Evolutionary conservation across 108 stramenopile genomes (phyloP), one percentile per base, ranked within the genome.

Genomic region (Chaetoceros tenuissimus): DNA sequence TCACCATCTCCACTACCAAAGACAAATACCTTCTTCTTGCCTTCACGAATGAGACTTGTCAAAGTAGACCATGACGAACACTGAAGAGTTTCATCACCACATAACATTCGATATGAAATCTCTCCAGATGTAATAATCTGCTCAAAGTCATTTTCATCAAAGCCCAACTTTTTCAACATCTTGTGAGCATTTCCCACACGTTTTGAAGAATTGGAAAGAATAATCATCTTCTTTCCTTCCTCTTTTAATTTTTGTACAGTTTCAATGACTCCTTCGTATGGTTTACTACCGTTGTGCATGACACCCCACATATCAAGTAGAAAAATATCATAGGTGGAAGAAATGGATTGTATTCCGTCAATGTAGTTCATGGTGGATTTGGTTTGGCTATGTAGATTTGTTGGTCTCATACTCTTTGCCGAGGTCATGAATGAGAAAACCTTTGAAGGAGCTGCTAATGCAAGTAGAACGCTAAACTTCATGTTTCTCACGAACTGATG

Each of bases 291-390:
- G 61, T 96, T 80, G 61, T 96, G 95, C 82, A 96, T 73, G 1
- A 94, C 93, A 16, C 92, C 92, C 91, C 91, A 96, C 84, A 94
- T 92, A 59, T 96, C 95, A 25, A 95, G 54, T 0, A 95, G 60
- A 51, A 91, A 90, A 3, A 81, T 69, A 62, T 95, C 91, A 59
- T 93, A 88, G 13, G 34, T 10, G 34, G 34, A 40, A 5, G 34
- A 40, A 13, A 40, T 40, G 34, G 34, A 5, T 10, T 40, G 34
- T 13, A 40, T 40, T 10, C 34, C 34, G 5, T 5, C 8, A 40
- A 40, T 40, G 34, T 10, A 40, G 5, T 40, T 13, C 5, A 40
- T 5, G 34, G 5, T 40, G 13, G 34, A 40, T n/a, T n/a, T n/a
- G n/a, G n/a, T n/a, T n/a, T n/a, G n/a, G n/a, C n/a, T n/a, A n/a